phyloP scores from a whole-genome alignment of 2,329 filamentous ascomycete genomes.

The Fusarium proliferatum region DNA sequence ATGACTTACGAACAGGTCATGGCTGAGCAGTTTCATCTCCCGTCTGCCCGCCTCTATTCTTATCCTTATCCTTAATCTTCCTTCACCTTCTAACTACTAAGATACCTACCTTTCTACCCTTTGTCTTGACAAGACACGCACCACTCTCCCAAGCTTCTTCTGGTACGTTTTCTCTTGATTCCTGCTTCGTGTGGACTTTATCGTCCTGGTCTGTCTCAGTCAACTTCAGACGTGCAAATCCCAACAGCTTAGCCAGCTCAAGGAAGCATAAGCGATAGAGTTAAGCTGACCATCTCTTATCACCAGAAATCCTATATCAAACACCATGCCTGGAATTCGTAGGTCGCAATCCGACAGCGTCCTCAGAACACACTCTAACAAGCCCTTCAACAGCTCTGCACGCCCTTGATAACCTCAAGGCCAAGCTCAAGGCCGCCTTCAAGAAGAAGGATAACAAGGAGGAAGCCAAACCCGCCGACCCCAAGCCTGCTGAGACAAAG shows the following conservation, averaged over 20 bases:
- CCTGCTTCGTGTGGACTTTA: not conserved
- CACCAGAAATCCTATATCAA: conserved; percentile 14
- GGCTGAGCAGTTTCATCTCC: conserved; percentile 33
- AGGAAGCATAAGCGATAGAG: not conserved
- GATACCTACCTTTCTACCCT: not conserved
- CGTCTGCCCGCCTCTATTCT: conserved; percentile 9
- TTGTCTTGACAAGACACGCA: conserved; percentile 2
- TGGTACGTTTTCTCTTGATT: conserved; percentile 13
- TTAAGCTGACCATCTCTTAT: conserved; percentile 24
- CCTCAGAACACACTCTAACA: not conserved
- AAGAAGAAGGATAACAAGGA: conserved; percentile 59
- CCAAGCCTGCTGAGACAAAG: conserved; percentile 36
- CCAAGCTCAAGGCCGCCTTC: conserved; percentile 65
- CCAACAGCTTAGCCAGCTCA: not conserved
- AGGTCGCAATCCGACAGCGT: conserved; percentile 46
- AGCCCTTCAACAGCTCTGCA: conserved; percentile 56
- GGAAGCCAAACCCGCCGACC: conserved; percentile 39
- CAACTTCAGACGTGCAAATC: not conserved
- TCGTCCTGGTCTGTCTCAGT: not conserved
- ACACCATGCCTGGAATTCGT: conserved; percentile 66
- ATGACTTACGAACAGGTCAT: conserved; percentile 15
- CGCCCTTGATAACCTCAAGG: conserved; percentile 66
- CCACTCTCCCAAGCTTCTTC: not conserved
- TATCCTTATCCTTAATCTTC: conserved; percentile 11
- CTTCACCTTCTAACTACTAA: not conserved